These are phyloP conservation scores for Aspergillaceae sp. DNA, from an alignment of 2,329 filamentous ascomycete species.

Conservation along the genomic window DNA sequence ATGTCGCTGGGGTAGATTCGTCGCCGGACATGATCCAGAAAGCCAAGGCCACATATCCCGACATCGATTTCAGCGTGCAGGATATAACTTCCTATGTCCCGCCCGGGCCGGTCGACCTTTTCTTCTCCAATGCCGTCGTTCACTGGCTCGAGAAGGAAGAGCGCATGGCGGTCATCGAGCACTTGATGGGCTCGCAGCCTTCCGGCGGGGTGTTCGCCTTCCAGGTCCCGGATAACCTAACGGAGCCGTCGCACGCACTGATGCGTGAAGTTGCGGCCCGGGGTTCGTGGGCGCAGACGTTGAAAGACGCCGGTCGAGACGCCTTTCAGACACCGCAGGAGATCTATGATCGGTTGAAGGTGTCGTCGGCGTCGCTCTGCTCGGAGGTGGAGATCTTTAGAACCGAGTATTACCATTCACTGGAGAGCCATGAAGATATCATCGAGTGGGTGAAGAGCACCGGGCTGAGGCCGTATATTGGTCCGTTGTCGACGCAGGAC, in stretches of 20 bases:
- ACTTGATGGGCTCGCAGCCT: conserved; percentile 34
- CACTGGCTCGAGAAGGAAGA: conserved; percentile 45
- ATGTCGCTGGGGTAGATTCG: conserved; percentile 46
- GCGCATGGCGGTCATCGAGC: conserved; percentile 40
- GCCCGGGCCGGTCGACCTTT: conserved; percentile 30
- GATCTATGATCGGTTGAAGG: conserved; percentile 44
- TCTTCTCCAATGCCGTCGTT: conserved; percentile 52
- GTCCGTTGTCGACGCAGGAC: conserved; percentile 37
- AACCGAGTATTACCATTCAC: conserved; percentile 45
- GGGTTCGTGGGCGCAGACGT: conserved; percentile 31
- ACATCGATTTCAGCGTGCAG: conserved; percentile 38
- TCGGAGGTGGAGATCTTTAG: conserved; percentile 46
- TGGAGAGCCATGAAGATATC: conserved; percentile 43
- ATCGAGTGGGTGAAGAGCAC: conserved; percentile 55
- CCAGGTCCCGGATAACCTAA: conserved; percentile 47
- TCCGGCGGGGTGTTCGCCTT: conserved; percentile 46
- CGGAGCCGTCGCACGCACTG: conserved; percentile 40
- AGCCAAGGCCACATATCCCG: conserved; percentile 36
- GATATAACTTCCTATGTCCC: conserved; percentile 40
- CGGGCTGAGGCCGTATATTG: conserved; percentile 48
- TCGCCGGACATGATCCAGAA: conserved; percentile 48
- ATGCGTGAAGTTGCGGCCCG: conserved; percentile 41
- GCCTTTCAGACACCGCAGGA: conserved; percentile 40
- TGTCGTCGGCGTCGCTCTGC: conserved; percentile 21
- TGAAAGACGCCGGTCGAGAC: conserved; percentile 35